Evolutionary conservation across 108 stramenopile species (phyloP).

Genomic region (Skeletonema marinoi): DNA sequence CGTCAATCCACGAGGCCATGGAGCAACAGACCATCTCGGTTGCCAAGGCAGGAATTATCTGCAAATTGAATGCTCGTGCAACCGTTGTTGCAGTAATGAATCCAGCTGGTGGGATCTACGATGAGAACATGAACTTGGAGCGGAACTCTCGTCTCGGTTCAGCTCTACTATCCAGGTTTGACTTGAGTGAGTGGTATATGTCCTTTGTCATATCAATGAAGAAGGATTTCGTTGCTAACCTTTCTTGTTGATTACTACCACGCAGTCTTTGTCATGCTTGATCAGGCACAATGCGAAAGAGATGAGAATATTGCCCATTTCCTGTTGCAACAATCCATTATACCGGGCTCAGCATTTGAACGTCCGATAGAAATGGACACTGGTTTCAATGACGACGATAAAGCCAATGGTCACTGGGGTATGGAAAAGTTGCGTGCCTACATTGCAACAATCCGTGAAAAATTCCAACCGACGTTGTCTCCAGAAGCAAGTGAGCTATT

Average conservation of each 20-base stretch:
- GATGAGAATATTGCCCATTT: constrained; percentile 85
- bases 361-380: constrained; percentile 24
- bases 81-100: constrained; percentile 96
- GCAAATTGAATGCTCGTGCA: constrained; percentile 92
- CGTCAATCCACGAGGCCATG: constrained; percentile 99
- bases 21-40: constrained; percentile 97
- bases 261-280: constrained; percentile 74
- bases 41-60: constrained; percentile 97
- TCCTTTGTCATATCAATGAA: not conserved
- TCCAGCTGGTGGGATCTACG: constrained; percentile 85
- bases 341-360: constrained; percentile 48
- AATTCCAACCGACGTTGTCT: constrained; percentile 77
- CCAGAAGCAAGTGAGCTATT: constrained; percentile 75
- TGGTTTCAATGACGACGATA: constrained; percentile 17
- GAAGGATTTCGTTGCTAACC: not conserved
- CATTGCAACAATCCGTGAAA: constrained; percentile 82
- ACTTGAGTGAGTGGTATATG: constrained; percentile 52
- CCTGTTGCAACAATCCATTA: constrained; percentile 88
- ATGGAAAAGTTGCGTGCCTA: constrained; percentile 92
- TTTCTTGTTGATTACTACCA: not conserved
- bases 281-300: constrained; percentile 70
- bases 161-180: constrained; percentile 97
- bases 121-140: constrained; percentile 67
- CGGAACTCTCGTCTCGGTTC: constrained; percentile 94
- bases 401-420: constrained; percentile 63